These are phyloP conservation scores for Phialophora macrospora DNA, from an alignment of 2,329 filamentous ascomycete species.

Conservation along the genomic window DNA sequence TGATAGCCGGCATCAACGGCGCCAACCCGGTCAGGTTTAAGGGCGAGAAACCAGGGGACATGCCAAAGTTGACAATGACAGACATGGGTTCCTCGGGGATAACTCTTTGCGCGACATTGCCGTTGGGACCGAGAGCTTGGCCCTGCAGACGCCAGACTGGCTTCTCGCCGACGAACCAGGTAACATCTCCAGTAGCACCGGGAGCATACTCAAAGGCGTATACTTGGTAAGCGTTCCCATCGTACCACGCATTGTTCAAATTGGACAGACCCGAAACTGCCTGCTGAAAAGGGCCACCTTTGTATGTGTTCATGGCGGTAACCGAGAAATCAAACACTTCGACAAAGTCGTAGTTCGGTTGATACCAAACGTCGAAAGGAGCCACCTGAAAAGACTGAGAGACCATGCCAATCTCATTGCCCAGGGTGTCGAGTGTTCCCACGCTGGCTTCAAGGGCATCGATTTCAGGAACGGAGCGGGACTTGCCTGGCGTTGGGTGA, in stretches of 20 bases:
- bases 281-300: constrained; percentile 67
- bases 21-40: constrained; percentile 64
- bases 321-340: constrained; percentile 67
- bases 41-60: constrained; percentile 68
- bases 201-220: constrained; percentile 69
- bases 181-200: constrained; percentile 64
- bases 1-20: constrained; percentile 64
- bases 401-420: constrained; percentile 62
- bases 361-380: constrained; percentile 73
- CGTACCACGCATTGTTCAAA: constrained; percentile 70
- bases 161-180: constrained; percentile 69
- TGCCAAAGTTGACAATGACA: constrained; percentile 71
- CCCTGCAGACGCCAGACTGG: constrained; percentile 68
- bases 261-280: constrained; percentile 65
- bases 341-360: constrained; percentile 67
- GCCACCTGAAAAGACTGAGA: constrained; percentile 71
- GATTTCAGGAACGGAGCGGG: constrained; percentile 71
- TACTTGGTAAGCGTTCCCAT: constrained; percentile 65
- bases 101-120: constrained; percentile 69
- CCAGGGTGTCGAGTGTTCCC: constrained; percentile 55
- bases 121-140: constrained; percentile 67
- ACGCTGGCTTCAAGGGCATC: constrained; percentile 74
- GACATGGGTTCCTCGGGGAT: constrained; percentile 71
- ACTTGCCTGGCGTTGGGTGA: constrained; percentile 68
- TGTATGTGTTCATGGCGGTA: constrained; percentile 64